Evolutionary conservation across 129 eudicot genomes (phyloP), one percentile per base, ranked within the genome.

Genomic region (Tanacetum coccineum): DNA sequence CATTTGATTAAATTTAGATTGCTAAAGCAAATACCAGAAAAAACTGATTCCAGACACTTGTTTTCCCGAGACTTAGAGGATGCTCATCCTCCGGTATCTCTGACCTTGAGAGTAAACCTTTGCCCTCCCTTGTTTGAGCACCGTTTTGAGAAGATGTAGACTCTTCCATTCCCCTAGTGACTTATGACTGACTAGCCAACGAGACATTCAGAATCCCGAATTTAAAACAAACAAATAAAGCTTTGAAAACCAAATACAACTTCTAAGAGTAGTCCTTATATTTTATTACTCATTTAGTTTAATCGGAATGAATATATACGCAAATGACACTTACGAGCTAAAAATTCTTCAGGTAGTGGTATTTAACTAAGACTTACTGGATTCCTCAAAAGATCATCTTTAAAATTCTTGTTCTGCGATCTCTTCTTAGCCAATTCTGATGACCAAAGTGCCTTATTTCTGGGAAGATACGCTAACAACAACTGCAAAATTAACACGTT

Each of bases 151-250:
- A 57, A 78, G 79, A 74, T 64, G 73, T 49, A 42, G 88, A 74
- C 67, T 84, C 80, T 64, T 85, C 97, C 87, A 79, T 56, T 87
- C 82, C 79, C 79, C 93, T 86, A 13, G 90, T 63, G 81, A 94
- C 79, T 70, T 94, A 95, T 79, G 99, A 89, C 99, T 94, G 76
- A 88, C 90, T 86, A 93, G 92, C 92, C 95, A 89, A 67, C 59
- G 19, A 68, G 63, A 82, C 56, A 82, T 77, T 88, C 77, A 88
- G 95, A 74, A 55, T 77, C 75, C 73, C 59, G 62, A 63, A 58
- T 28, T 56, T 66, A 8, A 57, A 20, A 68, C 65, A 59, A 52
- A 52, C 15, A 68, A 52, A 70, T 56, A 58, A 53, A 72, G 46
- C 13, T 47, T 68, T n/a, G 1, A 53, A 52, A 60, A n/a, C 57